Evolutionary conservation across 306 rosid genomes (phyloP).

Genomic region (Gleditsia sinensis): DNA sequence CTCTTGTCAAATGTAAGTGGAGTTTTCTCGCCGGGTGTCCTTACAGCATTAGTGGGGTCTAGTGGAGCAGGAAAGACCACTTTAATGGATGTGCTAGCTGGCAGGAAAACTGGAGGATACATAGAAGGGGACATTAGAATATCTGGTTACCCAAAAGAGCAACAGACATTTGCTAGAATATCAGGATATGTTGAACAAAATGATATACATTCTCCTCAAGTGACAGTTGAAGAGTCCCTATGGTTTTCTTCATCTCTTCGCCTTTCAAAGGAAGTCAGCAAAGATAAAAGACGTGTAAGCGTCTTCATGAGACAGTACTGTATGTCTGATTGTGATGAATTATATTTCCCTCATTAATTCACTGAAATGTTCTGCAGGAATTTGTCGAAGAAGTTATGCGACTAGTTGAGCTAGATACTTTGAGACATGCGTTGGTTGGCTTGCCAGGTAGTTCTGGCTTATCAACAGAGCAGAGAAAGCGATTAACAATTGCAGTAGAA

Average conservation of each 20-base stretch:
- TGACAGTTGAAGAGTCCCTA: constrained; percentile 82
- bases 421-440: constrained; percentile 75
- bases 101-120: constrained; percentile 88
- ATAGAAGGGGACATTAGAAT: constrained; percentile 75
- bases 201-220: constrained; percentile 93
- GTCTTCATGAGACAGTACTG: not conserved
- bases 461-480: constrained; percentile 88
- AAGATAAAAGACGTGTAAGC: constrained; percentile 57
- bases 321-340: not conserved
- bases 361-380: constrained; percentile 52
- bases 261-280: constrained; percentile 68
- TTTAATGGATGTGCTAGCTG: constrained; percentile 90
- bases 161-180: constrained; percentile 73
- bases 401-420: constrained; percentile 73
- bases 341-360: not conserved
- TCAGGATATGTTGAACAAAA: constrained; percentile 88
- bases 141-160: constrained; percentile 81
- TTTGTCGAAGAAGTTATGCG: constrained; percentile 84
- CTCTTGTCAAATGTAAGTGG: constrained; percentile 81
- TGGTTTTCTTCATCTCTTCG: constrained; percentile 80
- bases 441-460: constrained; percentile 78
- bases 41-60: constrained; percentile 82
- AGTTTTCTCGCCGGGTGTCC: constrained; percentile 82
- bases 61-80: constrained; percentile 97
- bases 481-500: constrained; percentile 83